Conservation (phyloP, 768 basidiomycete species). For the Pleurotus giganteus region DNA sequence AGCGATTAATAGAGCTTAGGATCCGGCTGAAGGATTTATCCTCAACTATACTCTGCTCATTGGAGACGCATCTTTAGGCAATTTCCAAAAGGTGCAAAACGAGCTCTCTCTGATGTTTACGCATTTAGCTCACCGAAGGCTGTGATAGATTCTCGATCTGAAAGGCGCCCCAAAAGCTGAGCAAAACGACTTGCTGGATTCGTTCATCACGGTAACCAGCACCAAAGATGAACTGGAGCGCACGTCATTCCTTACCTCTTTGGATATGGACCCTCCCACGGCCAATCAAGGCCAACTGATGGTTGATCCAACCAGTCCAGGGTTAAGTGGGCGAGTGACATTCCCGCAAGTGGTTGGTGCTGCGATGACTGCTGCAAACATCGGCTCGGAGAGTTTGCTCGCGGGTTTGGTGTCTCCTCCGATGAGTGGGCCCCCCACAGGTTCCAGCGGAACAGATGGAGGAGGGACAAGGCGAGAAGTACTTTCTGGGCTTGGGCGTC, state of each 20-base stretch:
- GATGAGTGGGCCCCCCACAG: conserved; percentile 59
- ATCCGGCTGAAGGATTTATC: conserved; percentile 92
- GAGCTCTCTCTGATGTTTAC: neutral
- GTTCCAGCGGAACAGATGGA: conserved; percentile 38
- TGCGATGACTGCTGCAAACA: conserved; percentile 23
- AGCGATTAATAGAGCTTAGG: conserved; percentile 39
- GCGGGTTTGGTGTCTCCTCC: conserved; percentile 61
- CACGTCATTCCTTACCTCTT: conserved; percentile 87
- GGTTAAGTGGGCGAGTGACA: conserved; percentile 52
- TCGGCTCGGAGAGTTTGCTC: conserved; percentile 54
- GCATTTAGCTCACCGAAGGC: neutral
- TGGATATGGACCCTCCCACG: conserved; percentile 91
- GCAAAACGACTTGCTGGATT: conserved; percentile 88
- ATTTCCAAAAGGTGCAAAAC: conserved; percentile 90
- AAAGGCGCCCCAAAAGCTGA: conserved; percentile 87
- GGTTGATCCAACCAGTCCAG: conserved; percentile 62
- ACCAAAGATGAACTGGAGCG: conserved; percentile 85
- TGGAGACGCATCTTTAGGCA: conserved; percentile 91
- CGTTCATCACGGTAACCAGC: conserved; percentile 90
- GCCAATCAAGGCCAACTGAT: conserved; percentile 35
- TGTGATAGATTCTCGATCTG: conserved; percentile 79
- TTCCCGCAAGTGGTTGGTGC: conserved; percentile 36
- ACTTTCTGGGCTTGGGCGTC: conserved; percentile 84
- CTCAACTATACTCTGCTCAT: conserved; percentile 94
- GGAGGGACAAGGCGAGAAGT: conserved; percentile 65